Evolutionary conservation across 352 stramenopile species (phyloP), one percentile per base, ranked within the genome.

Genomic region (Pythium oligandrum): DNA sequence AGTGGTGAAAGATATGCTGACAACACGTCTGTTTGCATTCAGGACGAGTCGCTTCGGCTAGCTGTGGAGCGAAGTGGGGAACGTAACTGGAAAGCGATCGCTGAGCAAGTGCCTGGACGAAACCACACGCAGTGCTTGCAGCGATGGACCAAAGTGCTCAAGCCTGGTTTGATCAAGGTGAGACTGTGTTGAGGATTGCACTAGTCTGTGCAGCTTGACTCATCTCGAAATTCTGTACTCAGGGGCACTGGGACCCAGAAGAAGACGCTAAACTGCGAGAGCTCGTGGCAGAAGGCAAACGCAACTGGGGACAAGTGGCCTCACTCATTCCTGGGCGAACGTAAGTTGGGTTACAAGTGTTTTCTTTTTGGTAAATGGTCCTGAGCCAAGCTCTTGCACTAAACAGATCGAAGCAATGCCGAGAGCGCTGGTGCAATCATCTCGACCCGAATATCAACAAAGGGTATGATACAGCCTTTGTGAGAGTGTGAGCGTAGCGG

Each of bases 81-180:
- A 51, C 80, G 84, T 56, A 95, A 95, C 51, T 95, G 84, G 84
- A 95, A 95, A 65, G 86, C 88, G 4, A 97, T 97, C 47, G 90
- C 90, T 4, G 81, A 96, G 47, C 85, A 95, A 59, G 86, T 97
- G 30, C 84, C 84, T 4, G 88, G 86, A 31, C 69, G 90, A 9
- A 97, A 97, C 59, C 89, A 97, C 63, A 96, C 88, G 45, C 90
- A 97, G 68, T 97, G 90, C 65, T 59, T 97, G 47, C 90, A 97
- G 58, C 78, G 90, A 12, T 97, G 90, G 90, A 96, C 85, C 2
- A 97, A 97, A 72, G 90, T 97, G 51, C 72, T 97, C 9, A 93
- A 94, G 51, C 88, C 89, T n/a, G 90, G 90, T 1, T 76, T 97
- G 40, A 95, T 95, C 48, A 97, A 97, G 71, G 88, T 92, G 8